Conservation (phyloP, 2,329 filamentous ascomycete genomes). For the Onygenales sp. region DNA sequence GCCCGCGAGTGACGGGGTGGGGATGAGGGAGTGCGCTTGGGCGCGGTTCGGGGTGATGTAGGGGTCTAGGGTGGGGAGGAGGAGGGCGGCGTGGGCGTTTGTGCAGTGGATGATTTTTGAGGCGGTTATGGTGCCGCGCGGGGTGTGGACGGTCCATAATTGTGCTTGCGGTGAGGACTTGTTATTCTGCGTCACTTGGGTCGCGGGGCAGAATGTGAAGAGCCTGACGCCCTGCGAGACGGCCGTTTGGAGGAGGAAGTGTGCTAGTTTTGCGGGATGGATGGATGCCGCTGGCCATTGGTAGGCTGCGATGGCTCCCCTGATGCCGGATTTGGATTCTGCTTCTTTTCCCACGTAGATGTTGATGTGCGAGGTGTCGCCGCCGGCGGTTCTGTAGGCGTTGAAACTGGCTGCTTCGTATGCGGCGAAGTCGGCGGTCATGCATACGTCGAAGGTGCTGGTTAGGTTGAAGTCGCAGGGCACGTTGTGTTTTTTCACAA, state of each 20-base stretch:
- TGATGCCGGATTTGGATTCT: not conserved
- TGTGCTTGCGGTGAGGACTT: not conserved
- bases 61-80: too few species aligned
- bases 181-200: not conserved
- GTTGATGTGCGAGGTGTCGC: not conserved
- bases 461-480: not conserved
- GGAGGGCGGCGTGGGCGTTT: not conserved
- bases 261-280: not conserved
- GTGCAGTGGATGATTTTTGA: not conserved
- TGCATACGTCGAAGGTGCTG: not conserved
- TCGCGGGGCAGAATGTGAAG: not conserved
- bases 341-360: not conserved
- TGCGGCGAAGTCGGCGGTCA: not conserved
- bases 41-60: not conserved
- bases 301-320: not conserved
- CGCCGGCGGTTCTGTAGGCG: not conserved
- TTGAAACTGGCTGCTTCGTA: not conserved
- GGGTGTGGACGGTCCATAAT: not conserved
- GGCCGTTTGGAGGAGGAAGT: not conserved
- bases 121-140: not conserved
- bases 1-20: not conserved
- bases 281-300: not conserved
- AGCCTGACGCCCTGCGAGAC: too few species aligned
- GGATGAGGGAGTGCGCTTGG: not conserved
- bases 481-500: not conserved